These are phyloP conservation scores for Nepenthes mirabilis DNA, from an alignment of 148 eudicot species.

Conservation along the genomic window DNA sequence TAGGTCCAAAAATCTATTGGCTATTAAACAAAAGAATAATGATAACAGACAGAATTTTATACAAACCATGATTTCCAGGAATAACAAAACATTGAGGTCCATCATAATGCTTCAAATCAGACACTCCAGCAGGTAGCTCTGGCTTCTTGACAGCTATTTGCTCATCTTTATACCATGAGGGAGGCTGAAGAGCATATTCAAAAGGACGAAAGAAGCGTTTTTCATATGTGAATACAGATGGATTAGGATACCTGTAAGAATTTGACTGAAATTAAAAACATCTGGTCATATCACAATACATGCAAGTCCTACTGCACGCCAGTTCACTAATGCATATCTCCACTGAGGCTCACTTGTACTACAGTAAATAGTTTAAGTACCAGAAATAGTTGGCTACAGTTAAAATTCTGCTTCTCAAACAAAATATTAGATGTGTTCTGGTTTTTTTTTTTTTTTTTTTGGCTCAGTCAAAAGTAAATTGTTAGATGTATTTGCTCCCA, in stretches of 20 bases:
- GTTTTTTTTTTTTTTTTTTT: no score
- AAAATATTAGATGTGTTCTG: no score
- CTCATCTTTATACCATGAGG: slow-evolving; percentile 74
- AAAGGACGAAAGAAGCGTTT: slow-evolving; percentile 86
- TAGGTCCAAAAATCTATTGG: neutral
- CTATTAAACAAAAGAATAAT: no score
- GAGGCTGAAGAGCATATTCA: slow-evolving; percentile 92
- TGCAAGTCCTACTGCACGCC: neutral
- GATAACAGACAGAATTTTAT: neutral
- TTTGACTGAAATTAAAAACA: slow-evolving; percentile 1
- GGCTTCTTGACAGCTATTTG: slow-evolving; percentile 91
- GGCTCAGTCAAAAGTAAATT: no score
- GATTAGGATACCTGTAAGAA: slow-evolving; percentile 76
- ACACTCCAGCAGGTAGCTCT: slow-evolving; percentile 69
- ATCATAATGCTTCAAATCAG: slow-evolving; percentile 55
- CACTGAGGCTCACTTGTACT: neutral
- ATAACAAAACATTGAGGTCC: slow-evolving; percentile 96
- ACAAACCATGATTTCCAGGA: slow-evolving; percentile 96
- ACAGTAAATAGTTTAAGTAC: neutral
- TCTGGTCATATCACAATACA: neutral
- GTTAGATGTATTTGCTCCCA: no score
- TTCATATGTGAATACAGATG: slow-evolving; percentile 75
- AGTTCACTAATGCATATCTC: neutral
- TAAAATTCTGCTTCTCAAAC: no score
- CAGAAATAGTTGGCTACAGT: neutral